A percentile compares a stretch with the other conserved stretches of the same genome.
These are phyloP conservation scores for Amauroascus verrucosus DNA, from an alignment of 2,329 filamentous ascomycete genomes.

Conservation along the genomic window DNA sequence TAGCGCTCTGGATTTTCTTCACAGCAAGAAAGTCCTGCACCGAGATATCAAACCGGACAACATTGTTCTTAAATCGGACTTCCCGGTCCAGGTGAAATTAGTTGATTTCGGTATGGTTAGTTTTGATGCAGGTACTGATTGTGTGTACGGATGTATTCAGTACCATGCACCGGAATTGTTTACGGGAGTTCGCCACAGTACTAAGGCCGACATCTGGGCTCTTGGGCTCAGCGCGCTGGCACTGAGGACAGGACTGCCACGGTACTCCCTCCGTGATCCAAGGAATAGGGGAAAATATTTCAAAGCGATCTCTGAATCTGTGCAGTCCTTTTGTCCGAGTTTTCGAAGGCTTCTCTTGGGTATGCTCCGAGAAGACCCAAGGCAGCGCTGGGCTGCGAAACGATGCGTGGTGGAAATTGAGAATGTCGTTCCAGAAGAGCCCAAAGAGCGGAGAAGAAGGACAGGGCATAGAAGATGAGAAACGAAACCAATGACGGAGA, in stretches of 20 bases:
- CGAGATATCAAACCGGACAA: not conserved
- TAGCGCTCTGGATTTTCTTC: not conserved
- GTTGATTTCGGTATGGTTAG: not conserved
- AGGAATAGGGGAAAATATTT: no score
- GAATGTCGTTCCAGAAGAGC: not conserved
- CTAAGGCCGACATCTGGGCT: not conserved
- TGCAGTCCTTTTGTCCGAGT: not conserved
- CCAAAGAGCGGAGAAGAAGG: no score
- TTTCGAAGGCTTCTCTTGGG: not conserved
- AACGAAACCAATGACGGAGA: no score
- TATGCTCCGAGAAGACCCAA: not conserved
- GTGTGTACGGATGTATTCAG: not conserved
- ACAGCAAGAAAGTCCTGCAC: not conserved
- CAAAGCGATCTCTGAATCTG: not conserved
- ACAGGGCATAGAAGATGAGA: no score
- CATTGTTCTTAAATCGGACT: not conserved
- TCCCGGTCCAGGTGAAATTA: not conserved
- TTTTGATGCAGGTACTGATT: not conserved
- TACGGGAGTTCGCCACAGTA: no score
- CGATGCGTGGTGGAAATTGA: not conserved
- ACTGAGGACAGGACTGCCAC: not conserved
- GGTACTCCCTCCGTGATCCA: no score
- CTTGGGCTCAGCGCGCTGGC: not conserved
- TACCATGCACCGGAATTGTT: not conserved
- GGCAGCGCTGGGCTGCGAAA: not conserved